Evolutionary conservation across 2,329 filamentous ascomycete species (phyloP), one percentile per base, ranked within the genome.

Genomic region (Xylariaceae sp.): DNA sequence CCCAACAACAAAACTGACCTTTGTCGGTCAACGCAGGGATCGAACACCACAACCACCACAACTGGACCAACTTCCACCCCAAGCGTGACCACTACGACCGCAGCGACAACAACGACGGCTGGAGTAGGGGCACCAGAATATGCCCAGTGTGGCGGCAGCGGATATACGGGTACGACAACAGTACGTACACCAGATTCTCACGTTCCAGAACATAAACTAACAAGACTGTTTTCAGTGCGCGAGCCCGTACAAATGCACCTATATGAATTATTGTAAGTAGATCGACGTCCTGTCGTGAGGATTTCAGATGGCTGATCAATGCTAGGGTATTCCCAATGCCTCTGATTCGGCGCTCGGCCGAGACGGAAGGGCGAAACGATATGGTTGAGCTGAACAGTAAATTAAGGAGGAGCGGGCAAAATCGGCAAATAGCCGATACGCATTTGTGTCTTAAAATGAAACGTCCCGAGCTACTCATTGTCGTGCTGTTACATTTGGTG

Each of bases 221-320:
- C 34, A 10, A 22, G n/a, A 22, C n/a, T 46, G n/a, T 5, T 21
- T 36, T n/a, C n/a, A 57, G 57, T 57, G 57, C 21, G 48, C 15
- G n/a, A 59, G 54, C 32, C 57, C 54, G 7, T 57, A 45, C 34
- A 57, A 51, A 32, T 59, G 54, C 42, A 37, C 41, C 26, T 42
- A 45, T 21, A 9, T 54, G 15, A 57, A 54, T n/a, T 48, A 57
- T 12, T 57, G 54, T 59, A 45, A 59, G 57, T 59, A 16, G 15
- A 36, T n/a, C 29, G 10, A 18, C 10, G 6, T 19, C 19, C 29
- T 19, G 13, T 21, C 12, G 18, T 15, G 21, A 30, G 8, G 6
- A 18, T 15, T 10, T 9, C 4, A 4, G 21, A 9, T 4, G 15
- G 40, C 50, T 56, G n/a, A 55, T 42, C n/a, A 9, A 4, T 12